Evolutionary conservation across 176 grass and related monocot genomes (phyloP).

Genomic region (Carex pumila): DNA sequence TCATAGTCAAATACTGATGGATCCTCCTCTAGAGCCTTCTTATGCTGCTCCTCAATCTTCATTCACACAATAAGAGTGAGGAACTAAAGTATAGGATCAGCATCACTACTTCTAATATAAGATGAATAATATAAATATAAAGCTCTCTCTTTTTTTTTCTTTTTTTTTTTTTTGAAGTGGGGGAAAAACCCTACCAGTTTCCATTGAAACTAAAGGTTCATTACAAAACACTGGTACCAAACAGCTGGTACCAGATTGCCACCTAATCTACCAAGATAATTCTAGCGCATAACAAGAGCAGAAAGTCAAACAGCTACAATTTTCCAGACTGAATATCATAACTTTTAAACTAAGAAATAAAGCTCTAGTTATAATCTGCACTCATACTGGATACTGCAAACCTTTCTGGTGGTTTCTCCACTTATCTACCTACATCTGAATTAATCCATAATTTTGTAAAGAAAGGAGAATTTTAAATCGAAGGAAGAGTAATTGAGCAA

Average conservation of each 20-base stretch:
- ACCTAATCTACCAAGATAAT: too few species aligned
- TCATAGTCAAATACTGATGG: slow-evolving; percentile 90
- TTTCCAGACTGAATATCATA: too few species aligned
- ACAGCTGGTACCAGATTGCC: too few species aligned
- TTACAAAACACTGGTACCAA: too few species aligned
- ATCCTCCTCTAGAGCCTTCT: slow-evolving; percentile 85
- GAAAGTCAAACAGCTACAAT: too few species aligned
- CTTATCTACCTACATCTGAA: neutral
- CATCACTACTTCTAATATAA: neutral
- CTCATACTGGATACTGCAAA: neutral
- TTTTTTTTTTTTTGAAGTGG: too few species aligned
- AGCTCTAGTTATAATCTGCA: neutral
- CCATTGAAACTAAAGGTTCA: too few species aligned
- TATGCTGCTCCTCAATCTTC: slow-evolving; percentile 79
- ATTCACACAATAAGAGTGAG: neutral
- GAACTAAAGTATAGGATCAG: neutral
- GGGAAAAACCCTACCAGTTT: too few species aligned
- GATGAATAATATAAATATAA: too few species aligned
- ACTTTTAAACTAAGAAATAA: neutral
- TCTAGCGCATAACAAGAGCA: too few species aligned
- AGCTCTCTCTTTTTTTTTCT: too few species aligned
- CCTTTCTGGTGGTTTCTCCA: neutral
- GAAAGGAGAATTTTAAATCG: neutral
- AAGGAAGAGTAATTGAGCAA: neutral
- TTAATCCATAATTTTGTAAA: neutral